These are phyloP conservation scores for Talaromyces verruculosus DNA, from an alignment of 2,329 filamentous ascomycete species.

Conservation along the genomic window DNA sequence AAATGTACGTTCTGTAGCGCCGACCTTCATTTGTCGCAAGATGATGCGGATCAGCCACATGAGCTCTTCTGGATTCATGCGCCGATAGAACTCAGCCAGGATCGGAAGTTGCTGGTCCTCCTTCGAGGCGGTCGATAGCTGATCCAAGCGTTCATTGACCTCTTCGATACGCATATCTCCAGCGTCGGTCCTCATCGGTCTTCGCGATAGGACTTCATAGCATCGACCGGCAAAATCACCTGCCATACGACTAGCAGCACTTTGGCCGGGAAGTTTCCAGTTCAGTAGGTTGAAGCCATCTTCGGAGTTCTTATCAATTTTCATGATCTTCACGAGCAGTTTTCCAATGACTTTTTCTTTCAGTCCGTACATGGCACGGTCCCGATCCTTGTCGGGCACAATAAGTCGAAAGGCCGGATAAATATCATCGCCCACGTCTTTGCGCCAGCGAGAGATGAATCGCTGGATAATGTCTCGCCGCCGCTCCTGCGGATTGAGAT, in stretches of 20 bases:
- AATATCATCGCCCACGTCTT: constrained; percentile 85
- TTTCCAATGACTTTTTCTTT: constrained; percentile 92
- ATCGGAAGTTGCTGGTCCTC: constrained; percentile 84
- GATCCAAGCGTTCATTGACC: constrained; percentile 83
- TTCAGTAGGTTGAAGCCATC: constrained; percentile 82
- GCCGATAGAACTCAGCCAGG: constrained; percentile 77
- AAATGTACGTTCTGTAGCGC: constrained; percentile 84
- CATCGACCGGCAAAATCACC: constrained; percentile 93
- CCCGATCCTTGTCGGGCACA: constrained; percentile 86
- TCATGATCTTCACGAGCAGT: constrained; percentile 85
- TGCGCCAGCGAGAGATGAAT: constrained; percentile 84
- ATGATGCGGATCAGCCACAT: constrained; percentile 95
- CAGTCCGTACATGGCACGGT: constrained; percentile 87
- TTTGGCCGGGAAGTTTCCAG: constrained; percentile 85
- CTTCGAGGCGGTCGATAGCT: constrained; percentile 69
- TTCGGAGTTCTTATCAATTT: constrained; percentile 85
- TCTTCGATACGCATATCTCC: constrained; percentile 84
- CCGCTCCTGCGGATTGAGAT: constrained; percentile 71
- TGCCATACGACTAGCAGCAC: constrained; percentile 62
- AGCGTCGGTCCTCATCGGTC: constrained; percentile 70
- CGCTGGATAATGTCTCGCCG: constrained; percentile 77
- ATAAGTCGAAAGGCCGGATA: constrained; percentile 92
- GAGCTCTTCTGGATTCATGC: constrained; percentile 91
- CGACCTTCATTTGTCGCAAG: constrained; percentile 72
- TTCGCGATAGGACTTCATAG: constrained; percentile 79